Percentiles rank a stretch among this genome's conserved stretches.
Conservation (phyloP, 306 rosid genomes). For the Trichosanthes cucumerina region DNA sequence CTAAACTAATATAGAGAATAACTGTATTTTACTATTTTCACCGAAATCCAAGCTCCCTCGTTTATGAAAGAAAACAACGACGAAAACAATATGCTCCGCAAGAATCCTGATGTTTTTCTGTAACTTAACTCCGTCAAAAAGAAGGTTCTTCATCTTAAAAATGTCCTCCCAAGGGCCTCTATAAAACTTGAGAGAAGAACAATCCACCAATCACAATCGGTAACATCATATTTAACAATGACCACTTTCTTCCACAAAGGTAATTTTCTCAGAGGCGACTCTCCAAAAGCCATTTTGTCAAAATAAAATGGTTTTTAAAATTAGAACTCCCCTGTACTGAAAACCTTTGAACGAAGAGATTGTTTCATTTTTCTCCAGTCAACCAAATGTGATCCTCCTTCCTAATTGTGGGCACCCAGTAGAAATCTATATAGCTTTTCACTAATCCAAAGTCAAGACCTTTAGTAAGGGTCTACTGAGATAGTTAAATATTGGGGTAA, state of each 20-base stretch:
- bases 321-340: neutral
- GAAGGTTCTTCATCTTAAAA: neutral
- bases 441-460: neutral
- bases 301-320: too few relatives aligned
- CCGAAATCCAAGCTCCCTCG: neutral
- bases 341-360: neutral
- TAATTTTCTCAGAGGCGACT: neutral
- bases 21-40: neutral
- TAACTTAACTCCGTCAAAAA: neutral
- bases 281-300: neutral
- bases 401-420: neutral
- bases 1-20: neutral
- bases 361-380: neutral
- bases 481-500: neutral
- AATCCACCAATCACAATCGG: neutral
- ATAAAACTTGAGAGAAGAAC: neutral
- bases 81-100: neutral
- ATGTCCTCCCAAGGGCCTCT: neutral
- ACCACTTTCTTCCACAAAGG: neutral
- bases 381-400: neutral
- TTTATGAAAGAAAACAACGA: neutral
- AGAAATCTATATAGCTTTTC: neutral
- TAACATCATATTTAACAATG: neutral
- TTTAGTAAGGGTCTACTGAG: neutral
- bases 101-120: neutral